phyloP scores from a whole-genome alignment of 495 filamentous ascomycete species.

The Neurospora tetraspora region DNA sequence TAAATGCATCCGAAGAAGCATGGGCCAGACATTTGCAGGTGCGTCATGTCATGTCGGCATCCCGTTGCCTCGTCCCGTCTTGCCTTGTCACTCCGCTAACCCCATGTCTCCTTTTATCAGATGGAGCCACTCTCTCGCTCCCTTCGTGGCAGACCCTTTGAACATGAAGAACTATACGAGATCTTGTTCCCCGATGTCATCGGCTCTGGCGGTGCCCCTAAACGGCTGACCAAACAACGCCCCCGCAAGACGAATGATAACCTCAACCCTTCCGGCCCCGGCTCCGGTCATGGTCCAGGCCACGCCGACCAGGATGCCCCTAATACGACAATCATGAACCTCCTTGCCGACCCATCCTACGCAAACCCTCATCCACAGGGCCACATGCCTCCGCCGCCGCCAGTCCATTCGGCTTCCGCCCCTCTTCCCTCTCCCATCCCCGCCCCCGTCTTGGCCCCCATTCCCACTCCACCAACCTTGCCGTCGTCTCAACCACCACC shows the following conservation, averaged over 20 bases:
- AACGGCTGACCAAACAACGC: constrained; percentile 35
- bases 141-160: constrained; percentile 36
- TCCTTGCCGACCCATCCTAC: constrained; percentile 17
- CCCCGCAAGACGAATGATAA: constrained; percentile 29
- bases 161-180: constrained; percentile 43
- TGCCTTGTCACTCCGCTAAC: too few relatives aligned
- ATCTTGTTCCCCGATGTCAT: constrained; percentile 40
- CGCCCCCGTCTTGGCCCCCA: not conserved
- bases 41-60: not conserved
- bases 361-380: constrained; percentile 9
- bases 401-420: not conserved
- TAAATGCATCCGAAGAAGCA: constrained; percentile 38
- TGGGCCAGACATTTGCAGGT: constrained; percentile 41
- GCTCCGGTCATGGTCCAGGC: not conserved
- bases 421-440: not conserved
- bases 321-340: constrained; percentile 23
- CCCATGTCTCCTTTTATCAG: constrained; percentile 13
- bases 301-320: constrained; percentile 21
- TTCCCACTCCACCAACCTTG: constrained; percentile 1
- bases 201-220: constrained; percentile 40
- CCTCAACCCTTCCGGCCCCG: constrained; percentile 1
- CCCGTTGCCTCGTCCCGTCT: not conserved
- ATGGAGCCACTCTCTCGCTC: constrained; percentile 39
- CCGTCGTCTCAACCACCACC: constrained; percentile 1
- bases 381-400: constrained; percentile 13